Percentiles rank a stretch among this genome's conserved stretches.
phyloP scores from a whole-genome alignment of 108 stramenopile species.

The Stephanodiscus triporus region DNA sequence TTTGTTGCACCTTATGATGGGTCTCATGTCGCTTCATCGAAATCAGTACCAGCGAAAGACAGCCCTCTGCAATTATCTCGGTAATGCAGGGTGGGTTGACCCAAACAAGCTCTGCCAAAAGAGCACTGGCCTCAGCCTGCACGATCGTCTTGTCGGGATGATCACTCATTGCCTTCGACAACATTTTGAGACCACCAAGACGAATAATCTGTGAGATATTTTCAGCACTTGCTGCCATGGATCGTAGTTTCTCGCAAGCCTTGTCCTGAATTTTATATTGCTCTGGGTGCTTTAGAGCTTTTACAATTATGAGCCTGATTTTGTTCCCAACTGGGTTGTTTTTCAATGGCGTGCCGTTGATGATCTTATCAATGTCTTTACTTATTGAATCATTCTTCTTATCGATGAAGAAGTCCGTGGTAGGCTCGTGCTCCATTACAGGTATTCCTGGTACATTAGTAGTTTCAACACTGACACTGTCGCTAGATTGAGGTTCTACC shows the following conservation, averaged over 20 bases:
- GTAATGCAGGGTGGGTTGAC: constrained; percentile 17
- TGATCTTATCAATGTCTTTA: neutral
- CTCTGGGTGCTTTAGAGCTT: constrained; percentile 8
- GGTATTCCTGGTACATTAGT: neutral
- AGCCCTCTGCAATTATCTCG: constrained; percentile 26
- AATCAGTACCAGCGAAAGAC: constrained; percentile 17
- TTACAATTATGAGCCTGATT: constrained; percentile 23
- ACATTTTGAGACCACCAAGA: constrained; percentile 28
- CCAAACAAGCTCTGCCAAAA: constrained; percentile 23
- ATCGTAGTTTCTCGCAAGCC: constrained; percentile 27
- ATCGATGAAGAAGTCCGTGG: neutral
- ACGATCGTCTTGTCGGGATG: constrained; percentile 15
- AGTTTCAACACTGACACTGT: neutral
- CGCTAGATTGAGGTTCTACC: neutral
- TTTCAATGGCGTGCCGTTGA: constrained; percentile 8
- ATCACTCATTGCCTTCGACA: constrained; percentile 32
- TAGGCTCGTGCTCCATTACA: neutral
- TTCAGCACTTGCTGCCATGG: constrained; percentile 3
- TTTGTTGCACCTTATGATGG: constrained; percentile 32
- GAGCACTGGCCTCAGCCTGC: constrained; percentile 28
- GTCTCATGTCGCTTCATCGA: constrained; percentile 31
- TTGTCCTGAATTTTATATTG: constrained; percentile 34
- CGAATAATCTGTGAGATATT: constrained; percentile 29
- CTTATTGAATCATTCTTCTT: neutral
- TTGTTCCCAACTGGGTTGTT: constrained; percentile 23